Base-by-base conservation (phyloP, 768 basidiomycete species). In the Lentinula edodes region DNA sequence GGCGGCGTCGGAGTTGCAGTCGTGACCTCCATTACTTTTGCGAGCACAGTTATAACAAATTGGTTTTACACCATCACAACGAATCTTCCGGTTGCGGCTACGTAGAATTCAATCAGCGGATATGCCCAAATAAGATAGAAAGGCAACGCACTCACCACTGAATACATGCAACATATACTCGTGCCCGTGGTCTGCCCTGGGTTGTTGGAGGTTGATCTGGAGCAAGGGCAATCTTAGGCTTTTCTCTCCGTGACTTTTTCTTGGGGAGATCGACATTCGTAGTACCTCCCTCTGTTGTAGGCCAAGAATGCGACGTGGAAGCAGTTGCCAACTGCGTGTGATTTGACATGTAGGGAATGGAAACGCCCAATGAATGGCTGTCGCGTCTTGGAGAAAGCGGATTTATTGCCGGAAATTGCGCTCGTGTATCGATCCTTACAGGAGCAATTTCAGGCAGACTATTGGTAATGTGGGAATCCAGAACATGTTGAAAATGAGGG, bases 11-110 rank as follows among this genome's bases (percentile, higher is more conserved):
- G 92, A 93, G 55, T 75, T 69, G 69, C 91, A 93, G 51, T 81
- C 78, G 48, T 70, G 74, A 65, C 66, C 71, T 12, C 74, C 73
- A 52, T 72, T 77, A 12, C 75, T 62, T 42, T 88, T 81, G 64
- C 82, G 83, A 43, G 75, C 72, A 67, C 90, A 93, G 67, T 91
- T 91, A 67, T 88, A 83, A 68, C 91, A 93, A 9, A 78, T 67
- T 9, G 91, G 91, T 65, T 87, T 90, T 8, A 86, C 86, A 58
- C 91, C 91, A 70, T 92, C 90, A 70, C 91, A 93, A 5, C 90
- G 85, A 64, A 89, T 90, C 68, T 93, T 93, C 28, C 90, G 82
- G 15, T 79, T 82, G 28, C 91, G 90, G 68, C 90, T 92, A 65
- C 16, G 56, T 56, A 69, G 51, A 28, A 62, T 39, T 18, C 18